phyloP scores from a whole-genome alignment of 306 rosid species.

The Quercus parvula region DNA sequence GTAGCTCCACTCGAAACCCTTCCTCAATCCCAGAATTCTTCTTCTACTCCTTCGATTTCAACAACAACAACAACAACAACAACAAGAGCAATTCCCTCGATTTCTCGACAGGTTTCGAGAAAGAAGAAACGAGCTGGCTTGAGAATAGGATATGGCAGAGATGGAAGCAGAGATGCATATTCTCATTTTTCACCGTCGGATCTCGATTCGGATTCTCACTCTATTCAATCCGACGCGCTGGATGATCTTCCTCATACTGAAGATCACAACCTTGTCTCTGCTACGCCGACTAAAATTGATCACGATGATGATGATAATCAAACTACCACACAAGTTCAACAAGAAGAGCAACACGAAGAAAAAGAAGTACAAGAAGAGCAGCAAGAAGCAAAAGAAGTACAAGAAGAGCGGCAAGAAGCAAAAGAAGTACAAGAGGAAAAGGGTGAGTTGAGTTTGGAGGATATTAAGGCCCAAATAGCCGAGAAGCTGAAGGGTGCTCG shows the following conservation, averaged over 20 bases:
- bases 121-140: slow-evolving; percentile 63
- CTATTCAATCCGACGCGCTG: no score
- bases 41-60: not conserved
- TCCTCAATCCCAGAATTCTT: slow-evolving; percentile 8
- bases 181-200: not conserved
- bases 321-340: not conserved
- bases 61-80: not conserved
- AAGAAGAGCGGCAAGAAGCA: not conserved
- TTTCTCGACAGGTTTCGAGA: slow-evolving; percentile 41
- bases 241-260: no score
- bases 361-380: not conserved
- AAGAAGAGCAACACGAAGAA: not conserved
- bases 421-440: not conserved
- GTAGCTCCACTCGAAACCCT: slow-evolving; percentile 32
- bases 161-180: slow-evolving; percentile 3
- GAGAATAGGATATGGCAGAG: slow-evolving; percentile 69
- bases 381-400: not conserved
- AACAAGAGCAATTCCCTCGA: not conserved
- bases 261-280: no score
- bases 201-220: not conserved
- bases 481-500: slow-evolving; percentile 53
- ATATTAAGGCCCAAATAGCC: slow-evolving; percentile 38
- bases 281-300: no score
- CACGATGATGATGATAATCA: not conserved
- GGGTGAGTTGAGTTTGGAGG: slow-evolving; percentile 32